Base-by-base conservation (phyloP, 75 land plant species). In the Pinus albicaulis region DNA sequence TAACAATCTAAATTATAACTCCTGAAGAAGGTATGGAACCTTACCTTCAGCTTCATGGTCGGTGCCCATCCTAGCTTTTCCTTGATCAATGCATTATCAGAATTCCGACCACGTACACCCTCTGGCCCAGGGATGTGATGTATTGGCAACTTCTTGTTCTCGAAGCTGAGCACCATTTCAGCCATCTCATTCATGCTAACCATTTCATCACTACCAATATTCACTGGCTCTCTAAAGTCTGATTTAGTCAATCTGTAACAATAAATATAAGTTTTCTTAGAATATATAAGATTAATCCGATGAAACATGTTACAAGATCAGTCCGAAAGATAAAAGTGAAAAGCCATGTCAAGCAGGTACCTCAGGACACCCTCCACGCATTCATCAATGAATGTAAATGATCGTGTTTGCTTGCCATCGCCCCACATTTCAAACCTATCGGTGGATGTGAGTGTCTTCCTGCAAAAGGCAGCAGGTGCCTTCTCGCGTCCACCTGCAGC, bases 171-270 rank as follows among this genome's bases (percentile, higher is more conserved):
- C 20, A 95, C 92, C 15, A 93, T 95, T 64, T 89, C 98, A 55
- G 98, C 98, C 98, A 95, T 95, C 83, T 93, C 98, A 75, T 95
- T 95, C 98, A 95, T 95, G 96, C 93, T 91, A 10, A 95, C 98
- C 98, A 95, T 95, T 75, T 95, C 98, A 79, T 95, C 98, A 70
- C 96, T 93, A 57, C 98, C 98, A 74, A 95, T 95, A 82, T 95
- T 95, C 59, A 95, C 87, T n/a, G 98, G 98, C 90, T 95, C 98
- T 59, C 90, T 77, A 81, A 93, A 95, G 86, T 93, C 98, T 17
- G 98, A 95, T 80, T 95, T 95, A 64, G 98, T 95, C 94, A 95
- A 80, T 73, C 98, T 95, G 73, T 44, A 77, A 19, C 14, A 38
- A 1, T 12, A 41, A n/a, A n/a, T 17, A 20, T n/a, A 31, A 41